Percentiles rank a stretch among this genome's conserved stretches.
Conservation (phyloP, 2,329 filamentous ascomycete genomes). For the Cladosporium sp. region DNA sequence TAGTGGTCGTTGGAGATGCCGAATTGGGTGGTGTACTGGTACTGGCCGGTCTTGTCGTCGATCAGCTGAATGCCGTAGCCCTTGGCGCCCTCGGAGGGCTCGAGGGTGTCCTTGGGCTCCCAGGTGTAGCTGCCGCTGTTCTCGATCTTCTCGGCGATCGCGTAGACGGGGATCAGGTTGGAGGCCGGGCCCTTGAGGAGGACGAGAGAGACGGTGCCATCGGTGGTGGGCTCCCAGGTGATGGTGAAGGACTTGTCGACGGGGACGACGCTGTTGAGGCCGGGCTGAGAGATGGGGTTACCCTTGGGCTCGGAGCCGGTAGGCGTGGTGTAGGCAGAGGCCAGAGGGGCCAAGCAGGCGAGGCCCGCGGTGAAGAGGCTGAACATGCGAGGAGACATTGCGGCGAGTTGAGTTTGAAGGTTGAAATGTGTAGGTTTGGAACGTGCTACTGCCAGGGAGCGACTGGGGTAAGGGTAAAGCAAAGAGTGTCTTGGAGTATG, state of each 20-base stretch:
- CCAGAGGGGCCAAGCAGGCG: conserved; percentile 44
- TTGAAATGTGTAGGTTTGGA: background rate
- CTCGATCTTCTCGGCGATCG: conserved; percentile 47
- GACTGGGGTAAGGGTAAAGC: conserved; percentile 5
- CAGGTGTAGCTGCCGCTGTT: conserved; percentile 53
- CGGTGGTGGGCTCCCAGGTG: conserved; percentile 49
- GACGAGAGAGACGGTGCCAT: conserved; percentile 49
- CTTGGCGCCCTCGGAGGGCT: conserved; percentile 37
- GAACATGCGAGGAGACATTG: conserved; percentile 30
- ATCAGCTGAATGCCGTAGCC: conserved; percentile 58
- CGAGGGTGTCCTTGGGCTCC: conserved; percentile 46
- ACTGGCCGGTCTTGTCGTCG: conserved; percentile 52
- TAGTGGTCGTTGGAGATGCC: conserved; percentile 46
- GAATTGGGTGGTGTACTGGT: conserved; percentile 58
- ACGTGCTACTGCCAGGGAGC: background rate
- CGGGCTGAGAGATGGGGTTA: conserved; percentile 51
- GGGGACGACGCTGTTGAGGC: conserved; percentile 48
- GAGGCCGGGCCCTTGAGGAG: conserved; percentile 53
- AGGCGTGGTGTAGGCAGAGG: conserved; percentile 37
- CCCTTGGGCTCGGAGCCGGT: conserved; percentile 33
- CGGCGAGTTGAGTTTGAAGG: conserved; percentile 2
- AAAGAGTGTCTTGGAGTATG: conserved; percentile 16
- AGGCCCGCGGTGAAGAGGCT: conserved; percentile 50
- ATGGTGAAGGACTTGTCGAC: conserved; percentile 51
- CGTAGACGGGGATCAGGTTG: conserved; percentile 47